Conservation (phyloP, 768 basidiomycete species). For the Amanita rubescens region DNA sequence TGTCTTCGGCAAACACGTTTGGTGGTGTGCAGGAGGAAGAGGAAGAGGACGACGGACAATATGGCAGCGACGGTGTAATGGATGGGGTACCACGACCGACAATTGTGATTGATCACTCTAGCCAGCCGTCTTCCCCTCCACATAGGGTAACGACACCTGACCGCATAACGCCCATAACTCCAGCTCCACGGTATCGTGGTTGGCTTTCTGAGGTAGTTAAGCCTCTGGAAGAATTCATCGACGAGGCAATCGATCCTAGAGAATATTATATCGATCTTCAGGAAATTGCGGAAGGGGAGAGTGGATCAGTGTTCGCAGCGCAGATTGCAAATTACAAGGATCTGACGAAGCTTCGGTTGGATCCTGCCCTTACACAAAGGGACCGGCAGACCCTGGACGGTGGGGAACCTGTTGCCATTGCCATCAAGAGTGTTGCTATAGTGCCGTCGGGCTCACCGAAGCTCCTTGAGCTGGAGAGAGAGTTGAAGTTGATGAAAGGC, state of each 20-base stretch:
- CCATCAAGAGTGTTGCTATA: conserved; percentile 69
- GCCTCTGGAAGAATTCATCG: conserved; percentile 57
- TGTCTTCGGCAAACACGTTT: conserved; percentile 30
- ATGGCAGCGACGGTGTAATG: conserved; percentile 14
- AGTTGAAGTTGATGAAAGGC: conserved; percentile 51
- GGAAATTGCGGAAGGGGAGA: conserved; percentile 82
- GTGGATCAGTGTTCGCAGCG: conserved; percentile 58
- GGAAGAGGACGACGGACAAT: conserved; percentile 11
- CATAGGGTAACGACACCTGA: conserved; percentile 21
- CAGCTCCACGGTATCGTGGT: conserved; percentile 46
- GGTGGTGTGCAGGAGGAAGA: conserved; percentile 21
- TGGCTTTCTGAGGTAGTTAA: conserved; percentile 57
- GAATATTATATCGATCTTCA: conserved; percentile 58
- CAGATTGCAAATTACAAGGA: conserved; percentile 23
- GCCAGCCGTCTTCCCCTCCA: conserved; percentile 8
- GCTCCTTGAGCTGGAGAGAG: conserved; percentile 52
- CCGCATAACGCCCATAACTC: conserved; percentile 30
- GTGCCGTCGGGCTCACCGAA: conserved; percentile 52
- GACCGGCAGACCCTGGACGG: conserved; percentile 29
- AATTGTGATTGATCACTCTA: conserved; percentile 26
- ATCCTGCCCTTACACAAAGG: conserved; percentile 29
- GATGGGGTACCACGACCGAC: conserved; percentile 19
- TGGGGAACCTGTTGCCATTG: conserved; percentile 42
- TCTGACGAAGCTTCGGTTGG: conserved; percentile 31
- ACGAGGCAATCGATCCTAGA: conserved; percentile 53